These are phyloP conservation scores for Dentipellis sp. DNA, from an alignment of 768 basidiomycete species.

Conservation along the genomic window DNA sequence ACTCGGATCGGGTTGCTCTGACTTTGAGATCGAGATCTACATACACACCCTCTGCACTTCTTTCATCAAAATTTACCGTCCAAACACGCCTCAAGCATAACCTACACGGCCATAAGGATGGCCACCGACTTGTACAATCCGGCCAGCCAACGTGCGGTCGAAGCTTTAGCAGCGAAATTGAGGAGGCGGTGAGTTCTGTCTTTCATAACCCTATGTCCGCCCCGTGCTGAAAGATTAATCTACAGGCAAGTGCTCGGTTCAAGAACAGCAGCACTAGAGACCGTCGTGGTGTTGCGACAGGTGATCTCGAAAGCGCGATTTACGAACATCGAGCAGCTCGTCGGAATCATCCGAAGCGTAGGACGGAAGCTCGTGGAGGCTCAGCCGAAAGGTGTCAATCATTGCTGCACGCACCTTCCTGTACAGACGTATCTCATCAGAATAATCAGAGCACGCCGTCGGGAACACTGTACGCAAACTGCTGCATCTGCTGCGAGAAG, in stretches of 20 bases:
- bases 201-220: background rate
- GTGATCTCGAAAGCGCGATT: constrained; percentile 85
- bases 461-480: constrained; percentile 93
- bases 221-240: background rate
- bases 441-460: constrained; percentile 73
- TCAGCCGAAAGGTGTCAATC: constrained; percentile 78
- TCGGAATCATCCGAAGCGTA: constrained; percentile 67
- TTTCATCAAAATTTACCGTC: no score
- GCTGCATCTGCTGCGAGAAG: constrained; percentile 89
- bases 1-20: background rate
- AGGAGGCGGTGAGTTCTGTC: constrained; percentile 52
- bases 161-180: constrained; percentile 59
- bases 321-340: constrained; percentile 77
- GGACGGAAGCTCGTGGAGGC: constrained; percentile 80
- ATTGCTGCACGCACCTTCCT: constrained; percentile 7
- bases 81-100: no score
- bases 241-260: constrained; percentile 87
- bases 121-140: constrained; percentile 28
- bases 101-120: constrained; percentile 23
- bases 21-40: background rate
- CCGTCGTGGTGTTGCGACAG: constrained; percentile 78
- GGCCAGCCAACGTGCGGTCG: constrained; percentile 51
- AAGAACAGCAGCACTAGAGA: constrained; percentile 81
- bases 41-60: no score
- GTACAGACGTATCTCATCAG: background rate